phyloP scores from a whole-genome alignment of 2,329 filamentous ascomycete genomes.

The Alternaria consortialis region DNA sequence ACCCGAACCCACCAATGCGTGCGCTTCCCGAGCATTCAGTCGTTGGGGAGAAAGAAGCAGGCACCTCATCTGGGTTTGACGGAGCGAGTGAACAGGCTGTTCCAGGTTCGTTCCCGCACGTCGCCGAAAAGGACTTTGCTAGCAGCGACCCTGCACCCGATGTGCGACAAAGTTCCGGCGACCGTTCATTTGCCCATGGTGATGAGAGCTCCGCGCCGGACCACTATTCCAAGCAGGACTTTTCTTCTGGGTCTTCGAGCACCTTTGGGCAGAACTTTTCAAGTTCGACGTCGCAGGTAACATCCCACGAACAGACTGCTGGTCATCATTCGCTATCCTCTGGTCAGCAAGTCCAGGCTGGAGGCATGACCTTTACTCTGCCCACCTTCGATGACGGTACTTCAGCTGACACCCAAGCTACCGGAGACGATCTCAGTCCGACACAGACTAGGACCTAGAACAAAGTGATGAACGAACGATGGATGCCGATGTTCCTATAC shows the following conservation, averaged over 20 bases:
- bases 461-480: background rate
- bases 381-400: conserved; percentile 27
- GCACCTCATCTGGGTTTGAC: conserved; percentile 3
- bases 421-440: conserved; percentile 19
- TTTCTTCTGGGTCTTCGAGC: conserved; percentile 10
- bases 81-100: background rate
- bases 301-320: background rate
- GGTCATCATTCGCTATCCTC: conserved; percentile 1
- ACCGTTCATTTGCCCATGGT: conserved; percentile 5
- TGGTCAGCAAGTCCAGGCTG: conserved; percentile 19
- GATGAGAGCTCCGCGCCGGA: conserved; percentile 7
- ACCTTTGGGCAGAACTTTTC: conserved; percentile 10
- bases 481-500: background rate
- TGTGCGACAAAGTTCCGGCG: background rate
- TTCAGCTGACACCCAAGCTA: background rate
- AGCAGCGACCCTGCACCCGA: conserved; percentile 4
- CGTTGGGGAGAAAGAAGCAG: conserved; percentile 5
- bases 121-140: conserved; percentile 16
- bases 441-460: conserved; percentile 17
- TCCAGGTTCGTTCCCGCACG: conserved; percentile 2
- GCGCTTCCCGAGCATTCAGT: conserved; percentile 51
- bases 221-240: conserved; percentile 9
- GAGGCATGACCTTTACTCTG: conserved; percentile 31
- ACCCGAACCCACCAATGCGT: conserved; percentile 44
- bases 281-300: conserved; percentile 8